Percentiles rank a stretch among this genome's conserved stretches.
Evolutionary conservation across 2,329 filamentous ascomycete genomes (phyloP).

Genomic region (Xylaria sp.): DNA sequence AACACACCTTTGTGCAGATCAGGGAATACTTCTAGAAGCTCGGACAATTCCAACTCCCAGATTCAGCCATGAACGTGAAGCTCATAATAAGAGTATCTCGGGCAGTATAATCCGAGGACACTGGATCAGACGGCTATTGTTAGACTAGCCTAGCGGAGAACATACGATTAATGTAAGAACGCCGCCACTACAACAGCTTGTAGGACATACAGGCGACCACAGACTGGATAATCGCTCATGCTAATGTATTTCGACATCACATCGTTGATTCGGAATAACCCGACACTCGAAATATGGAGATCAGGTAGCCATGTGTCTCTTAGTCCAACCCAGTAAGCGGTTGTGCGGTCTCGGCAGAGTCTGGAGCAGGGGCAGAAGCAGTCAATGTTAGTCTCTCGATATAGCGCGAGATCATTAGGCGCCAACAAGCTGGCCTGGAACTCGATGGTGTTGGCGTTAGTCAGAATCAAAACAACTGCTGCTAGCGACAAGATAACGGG

Average conservation of each 20-base stretch:
- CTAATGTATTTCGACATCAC: no score
- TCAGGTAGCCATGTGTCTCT: neutral
- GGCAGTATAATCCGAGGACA: neutral
- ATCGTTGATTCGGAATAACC: neutral
- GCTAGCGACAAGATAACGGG: neutral
- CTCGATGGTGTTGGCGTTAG: neutral
- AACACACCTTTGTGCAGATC: neutral
- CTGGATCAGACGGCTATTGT: conserved; percentile 10
- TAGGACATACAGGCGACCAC: neutral
- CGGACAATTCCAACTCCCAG: neutral
- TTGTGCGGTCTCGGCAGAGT: neutral
- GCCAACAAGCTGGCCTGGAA: neutral
- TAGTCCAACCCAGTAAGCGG: neutral
- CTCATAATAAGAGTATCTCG: neutral
- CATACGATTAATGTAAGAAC: neutral
- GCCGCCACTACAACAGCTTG: neutral
- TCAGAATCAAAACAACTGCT: neutral
- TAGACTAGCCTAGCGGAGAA: conserved; percentile 3
- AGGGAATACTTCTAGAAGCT: conserved; percentile 9
- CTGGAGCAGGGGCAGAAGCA: neutral
- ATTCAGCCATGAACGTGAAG: neutral
- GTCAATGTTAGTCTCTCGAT: neutral
- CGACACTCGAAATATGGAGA: neutral
- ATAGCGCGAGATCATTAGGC: neutral
- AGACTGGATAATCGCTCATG: neutral